Evolutionary conservation across 1,284 basidiomycete genomes (phyloP).

Genomic region (Laetiporus sulphureus): DNA sequence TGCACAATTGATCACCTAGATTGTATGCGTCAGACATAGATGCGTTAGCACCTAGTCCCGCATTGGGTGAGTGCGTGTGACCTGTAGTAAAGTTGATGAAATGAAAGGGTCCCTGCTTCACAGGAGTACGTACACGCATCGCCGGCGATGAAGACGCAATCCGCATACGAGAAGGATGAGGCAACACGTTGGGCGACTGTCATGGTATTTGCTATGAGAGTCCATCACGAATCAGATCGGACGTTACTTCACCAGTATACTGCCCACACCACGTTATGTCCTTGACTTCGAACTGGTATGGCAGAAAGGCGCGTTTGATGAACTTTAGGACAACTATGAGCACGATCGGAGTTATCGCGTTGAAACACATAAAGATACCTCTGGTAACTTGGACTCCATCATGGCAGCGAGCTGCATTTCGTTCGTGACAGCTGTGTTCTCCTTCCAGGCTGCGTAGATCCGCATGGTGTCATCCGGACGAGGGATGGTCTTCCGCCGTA

Average conservation of each 20-base stretch:
- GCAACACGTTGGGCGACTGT: constrained; percentile 6
- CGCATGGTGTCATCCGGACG: constrained; percentile 1
- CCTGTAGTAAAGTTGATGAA: too few species aligned
- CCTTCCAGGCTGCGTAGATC: neutral
- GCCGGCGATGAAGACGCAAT: constrained; percentile 1
- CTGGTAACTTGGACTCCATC: too few species aligned
- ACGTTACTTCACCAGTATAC: constrained; percentile 2
- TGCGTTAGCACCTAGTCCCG: constrained; percentile 5
- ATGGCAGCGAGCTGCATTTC: too few species aligned
- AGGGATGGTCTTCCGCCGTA: constrained; percentile 1
- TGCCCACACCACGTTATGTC: constrained; percentile 3
- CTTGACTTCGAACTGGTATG: constrained; percentile 3
- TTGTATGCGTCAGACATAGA: constrained; percentile 5
- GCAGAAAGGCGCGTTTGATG: constrained; percentile 1
- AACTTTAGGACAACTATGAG: too few species aligned
- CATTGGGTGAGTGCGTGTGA: constrained; percentile 4
- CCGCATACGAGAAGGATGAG: neutral
- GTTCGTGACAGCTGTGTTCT: too few species aligned
- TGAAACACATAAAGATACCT: too few species aligned
- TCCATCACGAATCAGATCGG: neutral
- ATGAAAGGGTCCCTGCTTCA: too few species aligned
- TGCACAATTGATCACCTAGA: constrained; percentile 2
- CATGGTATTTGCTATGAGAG: neutral
- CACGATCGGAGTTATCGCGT: too few species aligned
- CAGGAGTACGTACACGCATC: too few species aligned